Base-by-base conservation (phyloP, 1,284 basidiomycete species). In the Abortiporus biennis region DNA sequence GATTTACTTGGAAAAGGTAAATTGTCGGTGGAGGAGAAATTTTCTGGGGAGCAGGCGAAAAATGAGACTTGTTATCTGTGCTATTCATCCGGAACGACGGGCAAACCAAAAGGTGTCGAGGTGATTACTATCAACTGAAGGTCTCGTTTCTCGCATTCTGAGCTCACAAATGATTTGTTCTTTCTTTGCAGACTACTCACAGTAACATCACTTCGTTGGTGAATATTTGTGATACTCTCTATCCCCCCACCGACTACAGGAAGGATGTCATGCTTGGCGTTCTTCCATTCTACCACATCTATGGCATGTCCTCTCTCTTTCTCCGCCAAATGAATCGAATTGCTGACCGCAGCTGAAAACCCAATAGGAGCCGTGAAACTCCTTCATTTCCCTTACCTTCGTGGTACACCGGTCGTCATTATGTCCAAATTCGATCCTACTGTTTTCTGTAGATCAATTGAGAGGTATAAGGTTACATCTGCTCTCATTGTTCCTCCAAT, bases 401-500 rank as follows among this genome's bases (percentile, higher is more conserved):
- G 63, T 4, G 83, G 83, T 1, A 61, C 74, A 0, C 74, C 84
- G 0, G 67, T 82, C 2, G 73, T 91, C 27, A 62, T 95, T 37
- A 73, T 87, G 56, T 68, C 79, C 0, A 76, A 76, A 13, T 94
- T 92, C 58, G 83, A 92, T 47, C 78, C 91, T 2, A 68, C 71
- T 6, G 64, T 71, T 20, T 91, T 90, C 52, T 84, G 86, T 56
- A 67, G 68, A 23, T 69, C 74, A 40, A 72, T 89, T 34, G 71
- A 81, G 49, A 70, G 71, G 49, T 88, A 87, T 64, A 74, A 69
- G 40, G 71, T 82, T 40, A 85, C 84, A 0, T 40, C 64, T 29
- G 56, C 72, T 0, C 65, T 91, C 6, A 71, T 94, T 32, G 92
- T 95, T 0, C 92, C 93, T 0, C 92, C 92, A 0, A 80, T 96